phyloP scores from a whole-genome alignment of 2,329 filamentous ascomycete species.

The Arachnopeziza araneosa region DNA sequence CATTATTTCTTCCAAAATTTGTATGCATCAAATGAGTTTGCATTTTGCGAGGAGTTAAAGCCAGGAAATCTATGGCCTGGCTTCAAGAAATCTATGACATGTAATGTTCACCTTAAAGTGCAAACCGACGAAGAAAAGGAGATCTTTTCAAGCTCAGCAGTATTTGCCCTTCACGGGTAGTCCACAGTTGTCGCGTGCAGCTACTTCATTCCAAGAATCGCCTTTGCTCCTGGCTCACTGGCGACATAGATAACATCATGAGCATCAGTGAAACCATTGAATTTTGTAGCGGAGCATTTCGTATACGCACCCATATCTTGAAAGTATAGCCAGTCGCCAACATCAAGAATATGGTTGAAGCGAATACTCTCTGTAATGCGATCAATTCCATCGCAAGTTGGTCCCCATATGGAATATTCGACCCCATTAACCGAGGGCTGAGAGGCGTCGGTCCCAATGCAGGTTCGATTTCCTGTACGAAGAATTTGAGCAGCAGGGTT shows the following conservation, averaged over 20 bases:
- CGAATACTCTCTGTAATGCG: constrained; percentile 79
- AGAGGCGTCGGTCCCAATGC: constrained; percentile 52
- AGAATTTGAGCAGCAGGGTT: constrained; percentile 80
- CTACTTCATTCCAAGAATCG: constrained; percentile 47
- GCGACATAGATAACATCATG: constrained; percentile 94
- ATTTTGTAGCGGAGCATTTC: constrained; percentile 93
- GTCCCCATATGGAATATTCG: constrained; percentile 96
- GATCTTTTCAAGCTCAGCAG: neutral
- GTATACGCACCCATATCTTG: constrained; percentile 99
- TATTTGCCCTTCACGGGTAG: neutral
- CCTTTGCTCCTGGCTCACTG: constrained; percentile 82
- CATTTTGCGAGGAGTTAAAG: neutral
- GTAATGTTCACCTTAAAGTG: neutral
- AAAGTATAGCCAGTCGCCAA: constrained; percentile 98
- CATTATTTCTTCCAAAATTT: neutral
- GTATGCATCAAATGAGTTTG: neutral
- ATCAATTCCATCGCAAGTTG: constrained; percentile 96
- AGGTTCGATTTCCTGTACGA: constrained; percentile 50
- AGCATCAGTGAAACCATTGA: constrained; percentile 92
- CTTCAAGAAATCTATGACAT: neutral
- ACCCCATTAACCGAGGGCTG: constrained; percentile 47
- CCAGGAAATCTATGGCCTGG: neutral
- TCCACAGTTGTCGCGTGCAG: neutral
- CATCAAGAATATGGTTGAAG: constrained; percentile 72
- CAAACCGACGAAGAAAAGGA: neutral